Percentiles rank a stretch among this genome's conserved stretches.
These are phyloP conservation scores for Naganishia cerealis DNA, from an alignment of 1,284 basidiomycete species.

Conservation along the genomic window DNA sequence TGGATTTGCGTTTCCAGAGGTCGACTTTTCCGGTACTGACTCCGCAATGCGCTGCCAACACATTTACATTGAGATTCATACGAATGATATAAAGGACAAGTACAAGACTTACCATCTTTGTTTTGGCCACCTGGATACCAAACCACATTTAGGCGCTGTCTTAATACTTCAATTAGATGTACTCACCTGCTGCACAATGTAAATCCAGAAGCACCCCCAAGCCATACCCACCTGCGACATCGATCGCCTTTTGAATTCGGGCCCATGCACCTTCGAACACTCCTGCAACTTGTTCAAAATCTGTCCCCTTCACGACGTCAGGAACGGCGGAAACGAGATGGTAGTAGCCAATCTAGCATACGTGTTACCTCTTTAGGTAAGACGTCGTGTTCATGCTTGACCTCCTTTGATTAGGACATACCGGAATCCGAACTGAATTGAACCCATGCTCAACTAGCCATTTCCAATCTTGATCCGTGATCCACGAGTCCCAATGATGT, in stretches of 20 bases:
- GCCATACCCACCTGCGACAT: slow-evolving; percentile 62
- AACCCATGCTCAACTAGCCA: slow-evolving; percentile 74
- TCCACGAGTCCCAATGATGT: slow-evolving; percentile 78
- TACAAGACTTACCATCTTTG: slow-evolving; percentile 48
- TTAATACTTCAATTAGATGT: slow-evolving; percentile 61
- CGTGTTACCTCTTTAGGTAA: neutral
- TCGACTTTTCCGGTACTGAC: slow-evolving; percentile 50
- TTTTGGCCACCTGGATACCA: slow-evolving; percentile 56
- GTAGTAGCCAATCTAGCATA: slow-evolving; percentile 71
- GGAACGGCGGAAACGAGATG: slow-evolving; percentile 66
- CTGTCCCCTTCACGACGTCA: slow-evolving; percentile 68
- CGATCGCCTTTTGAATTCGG: slow-evolving; percentile 67
- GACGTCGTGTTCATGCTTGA: neutral
- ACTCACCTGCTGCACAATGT: slow-evolving; percentile 54
- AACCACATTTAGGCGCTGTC: slow-evolving; percentile 68
- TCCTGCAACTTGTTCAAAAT: slow-evolving; percentile 63
- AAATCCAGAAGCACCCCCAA: slow-evolving; percentile 76
- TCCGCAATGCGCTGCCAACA: slow-evolving; percentile 47
- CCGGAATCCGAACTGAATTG: slow-evolving; percentile 80
- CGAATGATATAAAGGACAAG: slow-evolving; percentile 4
- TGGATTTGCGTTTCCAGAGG: slow-evolving; percentile 53
- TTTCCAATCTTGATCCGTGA: slow-evolving; percentile 67
- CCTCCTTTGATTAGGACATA: slow-evolving; percentile 51
- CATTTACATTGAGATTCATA: neutral
- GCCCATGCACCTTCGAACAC: slow-evolving; percentile 73